These are phyloP conservation scores for Fusarium sp. DNA, from an alignment of 2,329 filamentous ascomycete genomes.

Conservation along the genomic window DNA sequence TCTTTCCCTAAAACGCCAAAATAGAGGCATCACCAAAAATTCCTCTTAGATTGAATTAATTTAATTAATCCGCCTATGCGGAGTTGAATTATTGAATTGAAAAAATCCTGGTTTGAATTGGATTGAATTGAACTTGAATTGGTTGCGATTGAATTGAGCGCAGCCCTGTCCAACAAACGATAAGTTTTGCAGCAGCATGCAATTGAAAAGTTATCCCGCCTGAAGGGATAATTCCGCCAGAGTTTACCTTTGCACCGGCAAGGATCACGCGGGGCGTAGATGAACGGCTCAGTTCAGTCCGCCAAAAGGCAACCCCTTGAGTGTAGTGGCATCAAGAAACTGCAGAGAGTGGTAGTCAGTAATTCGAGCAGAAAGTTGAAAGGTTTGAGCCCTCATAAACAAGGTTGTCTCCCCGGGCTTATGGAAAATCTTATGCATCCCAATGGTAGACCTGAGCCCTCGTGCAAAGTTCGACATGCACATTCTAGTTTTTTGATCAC, in stretches of 20 bases:
- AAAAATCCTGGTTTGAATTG: too few species aligned
- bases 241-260: conserved; percentile 13
- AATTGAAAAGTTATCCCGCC: conserved; percentile 17
- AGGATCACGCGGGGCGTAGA: conserved; percentile 14
- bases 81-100: too few species aligned
- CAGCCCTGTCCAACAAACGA: conserved; percentile 1
- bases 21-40: too few species aligned
- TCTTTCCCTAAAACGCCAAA: too few species aligned
- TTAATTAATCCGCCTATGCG: too few species aligned
- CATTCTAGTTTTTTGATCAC: too few species aligned
- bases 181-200: conserved; percentile 17
- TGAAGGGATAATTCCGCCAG: background rate
- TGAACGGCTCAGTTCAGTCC: conserved; percentile 14
- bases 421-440: conserved; percentile 12
- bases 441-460: conserved; percentile 15
- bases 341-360: conserved; percentile 14
- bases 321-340: conserved; percentile 17
- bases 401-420: conserved; percentile 15
- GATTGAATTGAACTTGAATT: too few species aligned
- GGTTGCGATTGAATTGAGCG: too few species aligned
- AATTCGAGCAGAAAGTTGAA: conserved; percentile 16
- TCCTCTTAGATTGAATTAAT: too few species aligned
- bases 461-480: conserved; percentile 16
- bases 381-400: conserved; percentile 13
- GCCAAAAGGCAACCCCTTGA: conserved; percentile 15